phyloP scores from a whole-genome alignment of 345 rosid genomes.

The Eucalyptus sp. region DNA sequence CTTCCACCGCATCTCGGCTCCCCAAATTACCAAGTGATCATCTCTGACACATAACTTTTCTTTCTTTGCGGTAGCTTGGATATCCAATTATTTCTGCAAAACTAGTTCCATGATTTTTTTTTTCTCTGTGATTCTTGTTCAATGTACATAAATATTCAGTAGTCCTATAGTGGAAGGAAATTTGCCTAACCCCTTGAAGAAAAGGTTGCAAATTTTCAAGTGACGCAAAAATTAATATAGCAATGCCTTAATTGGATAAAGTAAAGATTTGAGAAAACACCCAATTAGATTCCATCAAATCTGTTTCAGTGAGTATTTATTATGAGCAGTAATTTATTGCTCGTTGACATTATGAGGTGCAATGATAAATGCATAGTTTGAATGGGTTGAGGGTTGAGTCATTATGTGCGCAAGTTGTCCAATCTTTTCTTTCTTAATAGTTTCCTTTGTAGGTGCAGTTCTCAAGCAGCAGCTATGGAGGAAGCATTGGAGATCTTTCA shows the following conservation, averaged over 20 bases:
- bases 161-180: neutral
- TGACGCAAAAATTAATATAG: neutral
- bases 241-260: neutral
- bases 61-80: neutral
- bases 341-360: neutral
- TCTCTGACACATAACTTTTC: neutral
- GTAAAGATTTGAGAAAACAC: neutral
- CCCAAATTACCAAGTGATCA: conserved; percentile 8
- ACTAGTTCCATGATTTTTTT: neutral
- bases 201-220: neutral
- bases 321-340: neutral
- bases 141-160: neutral
- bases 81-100: neutral
- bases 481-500: conserved; percentile 43
- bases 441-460: conserved; percentile 10
- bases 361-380: neutral
- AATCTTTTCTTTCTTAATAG: neutral
- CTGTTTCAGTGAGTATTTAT: neutral
- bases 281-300: neutral
- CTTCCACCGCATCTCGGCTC: conserved; percentile 18
- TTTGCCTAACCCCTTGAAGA: neutral
- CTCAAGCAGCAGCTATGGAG: conserved; percentile 54
- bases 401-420: neutral
- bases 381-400: neutral
- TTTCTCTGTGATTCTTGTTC: neutral